Percentiles rank a stretch among this genome's conserved stretches.
Conservation (phyloP, 352 stramenopile genomes). For the Globisporangium orthogonon region DNA sequence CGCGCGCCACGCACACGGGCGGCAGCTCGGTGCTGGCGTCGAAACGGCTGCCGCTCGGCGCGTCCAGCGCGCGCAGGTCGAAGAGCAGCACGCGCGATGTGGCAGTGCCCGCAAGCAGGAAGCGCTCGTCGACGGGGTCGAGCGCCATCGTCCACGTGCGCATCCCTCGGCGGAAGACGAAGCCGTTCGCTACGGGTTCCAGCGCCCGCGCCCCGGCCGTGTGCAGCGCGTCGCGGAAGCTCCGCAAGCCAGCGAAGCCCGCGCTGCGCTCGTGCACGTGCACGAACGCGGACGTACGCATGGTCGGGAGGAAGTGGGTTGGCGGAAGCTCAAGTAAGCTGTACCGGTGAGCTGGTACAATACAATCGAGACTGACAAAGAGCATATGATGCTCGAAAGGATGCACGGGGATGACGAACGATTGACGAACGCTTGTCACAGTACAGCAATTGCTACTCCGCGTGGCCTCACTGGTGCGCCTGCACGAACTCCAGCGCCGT, state of each 20-base stretch:
- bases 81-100: slow-evolving; percentile 57
- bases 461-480: not conserved
- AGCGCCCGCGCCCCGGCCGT: slow-evolving; percentile 19
- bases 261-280: slow-evolving; percentile 53
- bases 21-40: slow-evolving; percentile 25
- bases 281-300: slow-evolving; percentile 29
- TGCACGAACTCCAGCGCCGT: slow-evolving; percentile 23
- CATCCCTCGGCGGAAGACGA: slow-evolving; percentile 55
- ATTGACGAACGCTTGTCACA: too few relatives aligned
- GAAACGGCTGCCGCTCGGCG: slow-evolving; percentile 19
- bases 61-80: slow-evolving; percentile 48
- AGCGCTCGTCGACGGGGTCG: slow-evolving; percentile 53
- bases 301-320: too few relatives aligned
- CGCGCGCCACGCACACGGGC: slow-evolving; percentile 15
- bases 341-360: too few relatives aligned
- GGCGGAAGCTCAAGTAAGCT: too few relatives aligned
- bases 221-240: slow-evolving; percentile 38
- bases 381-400: too few relatives aligned
- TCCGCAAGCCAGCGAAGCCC: slow-evolving; percentile 20
- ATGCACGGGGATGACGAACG: too few relatives aligned
- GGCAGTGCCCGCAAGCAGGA: slow-evolving; percentile 48
- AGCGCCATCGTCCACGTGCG: slow-evolving; percentile 55
- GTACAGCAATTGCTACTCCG: too few relatives aligned
- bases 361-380: too few relatives aligned
- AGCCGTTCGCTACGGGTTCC: slow-evolving; percentile 29